Evolutionary conservation across 2,329 filamentous ascomycete species (phyloP).

Genomic region (Amylocarpus encephaloides): DNA sequence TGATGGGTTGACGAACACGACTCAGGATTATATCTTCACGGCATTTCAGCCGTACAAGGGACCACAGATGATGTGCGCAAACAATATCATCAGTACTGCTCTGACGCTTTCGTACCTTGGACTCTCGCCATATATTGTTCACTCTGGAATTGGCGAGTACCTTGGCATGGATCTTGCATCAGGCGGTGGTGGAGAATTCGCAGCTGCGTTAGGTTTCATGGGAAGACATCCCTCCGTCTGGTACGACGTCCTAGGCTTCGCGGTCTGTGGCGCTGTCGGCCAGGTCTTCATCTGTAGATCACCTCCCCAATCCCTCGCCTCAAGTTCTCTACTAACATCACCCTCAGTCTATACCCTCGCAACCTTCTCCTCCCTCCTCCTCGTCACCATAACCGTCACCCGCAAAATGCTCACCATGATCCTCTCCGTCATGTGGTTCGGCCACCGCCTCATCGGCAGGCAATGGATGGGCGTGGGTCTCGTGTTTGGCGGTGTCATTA

Average conservation of each 20-base stretch:
- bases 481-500: constrained; percentile 92
- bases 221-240: constrained; percentile 72
- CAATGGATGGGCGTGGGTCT: constrained; percentile 90
- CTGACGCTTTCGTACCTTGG: constrained; percentile 73
- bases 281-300: constrained; percentile 84
- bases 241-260: constrained; percentile 84
- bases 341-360: constrained; percentile 75
- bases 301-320: constrained; percentile 2
- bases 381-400: constrained; percentile 95
- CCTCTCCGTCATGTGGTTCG: constrained; percentile 88
- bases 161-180: constrained; percentile 56
- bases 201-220: constrained; percentile 75
- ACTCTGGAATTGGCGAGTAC: constrained; percentile 57
- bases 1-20: constrained; percentile 92
- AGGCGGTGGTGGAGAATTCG: constrained; percentile 68
- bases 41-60: constrained; percentile 76
- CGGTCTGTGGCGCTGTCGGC: constrained; percentile 82
- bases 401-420: constrained; percentile 99
- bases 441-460: constrained; percentile 77
- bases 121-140: constrained; percentile 71
- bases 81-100: constrained; percentile 79
- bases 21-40: constrained; percentile 89
- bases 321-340: background rate
- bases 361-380: constrained; percentile 82
- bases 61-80: constrained; percentile 99